Conservation (phyloP, 2,329 filamentous ascomycete species). For the Cytospora schulzeri region DNA sequence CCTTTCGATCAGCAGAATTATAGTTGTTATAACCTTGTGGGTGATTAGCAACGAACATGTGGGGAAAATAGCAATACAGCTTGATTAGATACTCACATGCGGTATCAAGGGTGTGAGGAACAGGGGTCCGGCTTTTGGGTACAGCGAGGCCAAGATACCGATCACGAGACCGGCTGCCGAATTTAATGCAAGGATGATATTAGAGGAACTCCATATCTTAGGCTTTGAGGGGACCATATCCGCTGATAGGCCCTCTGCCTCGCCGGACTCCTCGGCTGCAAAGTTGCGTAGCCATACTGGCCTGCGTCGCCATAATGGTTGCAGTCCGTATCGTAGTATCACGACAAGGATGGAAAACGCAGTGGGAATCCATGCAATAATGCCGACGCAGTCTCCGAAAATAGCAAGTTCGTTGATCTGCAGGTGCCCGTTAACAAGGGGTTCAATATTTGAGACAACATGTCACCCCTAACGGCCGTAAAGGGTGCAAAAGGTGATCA, state of each 20-base stretch:
- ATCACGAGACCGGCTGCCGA: conserved; percentile 18
- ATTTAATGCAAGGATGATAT: conserved; percentile 15
- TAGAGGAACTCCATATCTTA: conserved; percentile 8
- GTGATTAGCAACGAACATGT: not conserved
- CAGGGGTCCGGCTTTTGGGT: conserved; percentile 19
- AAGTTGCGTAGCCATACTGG: conserved; percentile 40
- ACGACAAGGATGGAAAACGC: conserved; percentile 36
- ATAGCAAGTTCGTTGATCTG: conserved; percentile 27
- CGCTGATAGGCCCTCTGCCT: conserved; percentile 12
- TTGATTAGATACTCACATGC: conserved; percentile 21
- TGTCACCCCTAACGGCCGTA: not conserved
- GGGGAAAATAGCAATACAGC: not conserved
- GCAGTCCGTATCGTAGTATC: conserved; percentile 36
- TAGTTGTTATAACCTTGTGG: conserved; percentile 17
- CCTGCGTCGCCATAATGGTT: conserved; percentile 37
- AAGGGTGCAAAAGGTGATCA: not conserved
- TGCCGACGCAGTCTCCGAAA: conserved; percentile 38
- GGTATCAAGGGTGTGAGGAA: conserved; percentile 25
- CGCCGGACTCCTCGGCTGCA: conserved; percentile 33
- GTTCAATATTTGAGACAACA: not conserved
- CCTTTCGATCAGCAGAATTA: conserved; percentile 20
- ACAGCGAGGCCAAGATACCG: conserved; percentile 16
- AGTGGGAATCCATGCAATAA: conserved; percentile 38
- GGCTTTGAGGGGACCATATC: conserved; percentile 9
- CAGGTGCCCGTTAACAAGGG: conserved; percentile 20